Conservation (phyloP, 768 basidiomycete genomes). For the Podaxis pistillaris region DNA sequence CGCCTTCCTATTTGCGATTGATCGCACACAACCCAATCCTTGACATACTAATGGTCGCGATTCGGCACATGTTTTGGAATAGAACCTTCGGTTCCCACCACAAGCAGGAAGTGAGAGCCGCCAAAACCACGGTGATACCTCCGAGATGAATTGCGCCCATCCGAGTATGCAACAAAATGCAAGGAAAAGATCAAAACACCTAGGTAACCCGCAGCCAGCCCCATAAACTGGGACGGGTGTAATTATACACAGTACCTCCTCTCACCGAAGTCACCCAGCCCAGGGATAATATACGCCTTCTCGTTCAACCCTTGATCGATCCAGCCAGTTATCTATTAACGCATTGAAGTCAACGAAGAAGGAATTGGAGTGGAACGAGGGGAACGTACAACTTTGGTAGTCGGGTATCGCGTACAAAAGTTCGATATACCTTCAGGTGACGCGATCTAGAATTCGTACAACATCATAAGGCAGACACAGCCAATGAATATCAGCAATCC, state of each 20-base stretch:
- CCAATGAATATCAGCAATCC: background rate
- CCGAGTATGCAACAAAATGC: too few species aligned
- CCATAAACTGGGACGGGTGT: background rate
- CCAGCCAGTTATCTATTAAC: constrained; percentile 84
- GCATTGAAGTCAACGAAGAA: background rate
- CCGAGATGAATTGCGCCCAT: too few species aligned
- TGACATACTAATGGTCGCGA: too few species aligned
- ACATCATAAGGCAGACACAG: background rate
- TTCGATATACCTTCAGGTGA: constrained; percentile 85
- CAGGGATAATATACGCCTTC: constrained; percentile 88
- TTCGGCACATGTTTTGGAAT: too few species aligned
- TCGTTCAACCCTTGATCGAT: constrained; percentile 92
- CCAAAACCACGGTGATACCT: too few species aligned
- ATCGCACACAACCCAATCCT: too few species aligned
- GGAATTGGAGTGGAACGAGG: background rate
- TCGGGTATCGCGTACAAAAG: constrained; percentile 76
- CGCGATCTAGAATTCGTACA: constrained; percentile 58
- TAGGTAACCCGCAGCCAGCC: background rate
- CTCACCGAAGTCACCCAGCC: constrained; percentile 97
- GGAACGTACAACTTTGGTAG: constrained; percentile 68
- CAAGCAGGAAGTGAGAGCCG: too few species aligned
- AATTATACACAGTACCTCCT: constrained; percentile 52
- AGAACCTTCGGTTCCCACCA: too few species aligned
- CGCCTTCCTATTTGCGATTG: too few species aligned
- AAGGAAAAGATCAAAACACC: too few species aligned